Evolutionary conservation across 2,329 filamentous ascomycete species (phyloP).

Genomic region (Cercospora sp.): DNA sequence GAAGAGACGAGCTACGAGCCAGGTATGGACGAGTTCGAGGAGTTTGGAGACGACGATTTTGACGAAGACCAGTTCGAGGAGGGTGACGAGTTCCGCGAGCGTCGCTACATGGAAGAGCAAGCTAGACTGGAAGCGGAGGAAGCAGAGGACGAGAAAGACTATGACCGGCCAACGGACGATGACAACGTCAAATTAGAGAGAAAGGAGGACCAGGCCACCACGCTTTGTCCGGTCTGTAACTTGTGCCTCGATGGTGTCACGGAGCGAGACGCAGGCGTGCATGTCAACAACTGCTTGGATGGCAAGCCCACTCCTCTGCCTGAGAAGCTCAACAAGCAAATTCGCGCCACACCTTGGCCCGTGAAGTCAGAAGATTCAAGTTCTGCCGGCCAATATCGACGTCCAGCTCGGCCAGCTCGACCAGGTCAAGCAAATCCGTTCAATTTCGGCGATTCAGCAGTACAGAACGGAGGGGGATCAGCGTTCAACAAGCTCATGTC

Average conservation of each 20-base stretch:
- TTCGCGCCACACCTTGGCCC: constrained; percentile 17
- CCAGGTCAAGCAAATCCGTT: constrained; percentile 83
- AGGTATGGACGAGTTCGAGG: constrained; percentile 52
- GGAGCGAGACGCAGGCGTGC: constrained; percentile 69
- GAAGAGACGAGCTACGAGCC: constrained; percentile 53
- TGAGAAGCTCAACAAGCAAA: constrained; percentile 24
- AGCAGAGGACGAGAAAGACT: constrained; percentile 50
- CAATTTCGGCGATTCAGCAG: constrained; percentile 48
- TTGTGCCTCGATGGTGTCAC: constrained; percentile 57
- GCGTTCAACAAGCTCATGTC: constrained; percentile 95
- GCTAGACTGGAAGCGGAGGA: constrained; percentile 54
- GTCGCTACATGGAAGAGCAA: constrained; percentile 74
- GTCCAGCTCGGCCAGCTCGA: constrained; percentile 65
- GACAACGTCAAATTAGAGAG: constrained; percentile 2
- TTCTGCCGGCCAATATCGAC: constrained; percentile 60
- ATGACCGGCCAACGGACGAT: constrained; percentile 30
- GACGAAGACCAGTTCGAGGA: constrained; percentile 61
- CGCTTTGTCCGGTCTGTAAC: constrained; percentile 74
- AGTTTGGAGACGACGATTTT: constrained; percentile 56
- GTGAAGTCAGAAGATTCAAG: constrained; percentile 24
- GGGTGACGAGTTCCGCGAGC: constrained; percentile 53
- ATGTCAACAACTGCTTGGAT: constrained; percentile 93
- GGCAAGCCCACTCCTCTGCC: constrained; percentile 67
- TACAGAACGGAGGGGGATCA: constrained; percentile 52
- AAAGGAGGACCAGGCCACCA: not conserved